Evolutionary conservation across 2,329 filamentous ascomycete species (phyloP), one percentile per base, ranked within the genome.

Genomic region (Magnaporthales sp.): DNA sequence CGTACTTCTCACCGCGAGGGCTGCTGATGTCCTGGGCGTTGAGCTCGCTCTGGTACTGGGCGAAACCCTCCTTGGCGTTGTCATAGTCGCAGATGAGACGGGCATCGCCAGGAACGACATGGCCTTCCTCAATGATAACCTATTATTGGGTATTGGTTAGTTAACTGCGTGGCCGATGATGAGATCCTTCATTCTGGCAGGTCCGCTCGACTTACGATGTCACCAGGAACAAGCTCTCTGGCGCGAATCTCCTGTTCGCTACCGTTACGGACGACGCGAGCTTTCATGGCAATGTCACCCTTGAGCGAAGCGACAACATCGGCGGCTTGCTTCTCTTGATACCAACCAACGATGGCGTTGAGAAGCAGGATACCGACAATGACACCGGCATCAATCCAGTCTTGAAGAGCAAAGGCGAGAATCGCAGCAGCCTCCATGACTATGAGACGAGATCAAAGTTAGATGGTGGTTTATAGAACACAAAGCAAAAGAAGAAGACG

Each of bases 291-390:
- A 74, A 92, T 92, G 74, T 92, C 89, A 80, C 89, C 89, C 82
- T 91, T 91, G 69, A 92, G 80, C 69, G 82, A 86, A 67, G 89
- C 89, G 73, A 91, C 89, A 73, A 91, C 89, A 78, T 92, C 89
- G 71, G 89, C 89, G 72, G 89, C 89, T 79, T 91, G 89, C 81
- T 92, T 92, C 79, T 92, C 89, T 77, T 91, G 89, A 77, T 92
- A 91, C 86, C 89, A 92, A 81, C 89, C 89, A 76, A 91, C 89
- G 70, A 88, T 80, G 70, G 89, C 89, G 80, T 92, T 92, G 69
- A 92, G 87, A 75, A 89, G 72, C 67, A 92, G 80, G 77, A 92
- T 92, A 81, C 85, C 89, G 73, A 89, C 86, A 76, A 92, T 92
- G 77, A 92, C 88, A 84, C 89, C 89, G 71, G 91, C 84, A 80